Percentiles rank a stretch among this genome's conserved stretches.
Conservation (phyloP, 768 basidiomycete species). For the Zangia roseola region DNA sequence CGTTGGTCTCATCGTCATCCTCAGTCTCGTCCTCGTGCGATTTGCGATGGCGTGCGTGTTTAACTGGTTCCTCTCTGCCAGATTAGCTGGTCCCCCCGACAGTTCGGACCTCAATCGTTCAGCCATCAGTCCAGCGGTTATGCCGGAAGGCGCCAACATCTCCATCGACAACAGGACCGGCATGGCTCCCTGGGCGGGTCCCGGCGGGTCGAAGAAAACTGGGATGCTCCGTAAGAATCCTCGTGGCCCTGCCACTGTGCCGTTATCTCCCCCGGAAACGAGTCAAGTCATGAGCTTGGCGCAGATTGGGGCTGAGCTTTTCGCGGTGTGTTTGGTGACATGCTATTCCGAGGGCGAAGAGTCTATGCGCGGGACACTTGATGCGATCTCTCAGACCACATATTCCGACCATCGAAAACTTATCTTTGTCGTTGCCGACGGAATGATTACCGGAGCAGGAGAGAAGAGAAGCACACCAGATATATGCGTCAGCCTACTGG, state of each 20-base stretch:
- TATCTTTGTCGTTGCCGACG: conserved; percentile 92
- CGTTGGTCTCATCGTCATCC: conserved; percentile 85
- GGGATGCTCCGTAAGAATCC: conserved; percentile 36
- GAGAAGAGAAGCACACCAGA: conserved; percentile 97
- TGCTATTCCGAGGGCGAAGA: conserved; percentile 98
- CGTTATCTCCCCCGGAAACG: conserved; percentile 44
- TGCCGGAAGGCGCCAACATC: conserved; percentile 95
- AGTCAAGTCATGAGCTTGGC: conserved; percentile 68
- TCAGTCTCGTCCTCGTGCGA: conserved; percentile 85
- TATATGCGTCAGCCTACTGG: conserved; percentile 87
- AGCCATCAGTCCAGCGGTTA: conserved; percentile 91
- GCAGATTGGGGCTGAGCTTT: conserved; percentile 93
- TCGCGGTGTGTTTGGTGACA: conserved; percentile 92
- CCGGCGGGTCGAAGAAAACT: conserved; percentile 50
- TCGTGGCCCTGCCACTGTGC: conserved; percentile 49
- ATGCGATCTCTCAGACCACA: conserved; percentile 86
- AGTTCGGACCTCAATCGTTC: conserved; percentile 71
- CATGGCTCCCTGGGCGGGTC: conserved; percentile 90
- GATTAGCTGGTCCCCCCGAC: conserved; percentile 75
- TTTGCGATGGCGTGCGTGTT: conserved; percentile 97
- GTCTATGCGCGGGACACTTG: conserved; percentile 85
- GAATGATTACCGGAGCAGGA: conserved; percentile 97
- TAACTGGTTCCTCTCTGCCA: conserved; percentile 91
- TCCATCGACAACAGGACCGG: conserved; percentile 90
- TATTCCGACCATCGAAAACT: conserved; percentile 94